phyloP scores from a whole-genome alignment of 1,139 yeast genomes.

The Debaryomyces nepalensis region DNA sequence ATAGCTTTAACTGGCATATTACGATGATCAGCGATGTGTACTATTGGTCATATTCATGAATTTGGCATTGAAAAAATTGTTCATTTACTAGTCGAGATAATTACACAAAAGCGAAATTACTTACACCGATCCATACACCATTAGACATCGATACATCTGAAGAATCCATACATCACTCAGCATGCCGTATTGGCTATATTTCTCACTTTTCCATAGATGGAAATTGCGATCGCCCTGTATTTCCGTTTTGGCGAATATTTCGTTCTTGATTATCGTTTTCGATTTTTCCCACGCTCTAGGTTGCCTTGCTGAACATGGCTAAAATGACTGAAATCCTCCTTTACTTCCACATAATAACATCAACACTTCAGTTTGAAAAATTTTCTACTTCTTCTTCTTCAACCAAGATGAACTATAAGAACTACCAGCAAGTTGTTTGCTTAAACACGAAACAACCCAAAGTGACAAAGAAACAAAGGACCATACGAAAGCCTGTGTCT shows the following conservation, averaged over 20 bases:
- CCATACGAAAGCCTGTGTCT: constrained; percentile 15
- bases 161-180: not conserved
- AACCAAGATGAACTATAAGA: constrained; percentile 34
- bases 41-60: not conserved
- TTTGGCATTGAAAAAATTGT: constrained; percentile 2
- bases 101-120: constrained; percentile 9
- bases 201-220: not conserved
- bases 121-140: not conserved
- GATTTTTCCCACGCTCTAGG: constrained; percentile 6
- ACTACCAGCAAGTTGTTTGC: constrained; percentile 49
- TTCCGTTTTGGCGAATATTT: not conserved
- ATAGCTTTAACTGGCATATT: constrained; percentile 56
- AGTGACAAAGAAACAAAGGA: constrained; percentile 18
- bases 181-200: not conserved
- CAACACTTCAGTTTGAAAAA: constrained; percentile 3
- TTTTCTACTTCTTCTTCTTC: not conserved
- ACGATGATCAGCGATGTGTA: not conserved
- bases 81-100: not conserved
- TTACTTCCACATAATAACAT: not conserved
- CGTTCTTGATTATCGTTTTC: constrained; percentile 8
- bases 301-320: constrained; percentile 2
- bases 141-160: not conserved
- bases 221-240: constrained; percentile 1
- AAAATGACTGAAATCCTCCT: constrained; percentile 2
- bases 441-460: constrained; percentile 30